Evolutionary conservation across 176 grass and related monocot species (phyloP), one percentile per base, ranked within the genome.

Genomic region (Hsuehochloa calcarea): DNA sequence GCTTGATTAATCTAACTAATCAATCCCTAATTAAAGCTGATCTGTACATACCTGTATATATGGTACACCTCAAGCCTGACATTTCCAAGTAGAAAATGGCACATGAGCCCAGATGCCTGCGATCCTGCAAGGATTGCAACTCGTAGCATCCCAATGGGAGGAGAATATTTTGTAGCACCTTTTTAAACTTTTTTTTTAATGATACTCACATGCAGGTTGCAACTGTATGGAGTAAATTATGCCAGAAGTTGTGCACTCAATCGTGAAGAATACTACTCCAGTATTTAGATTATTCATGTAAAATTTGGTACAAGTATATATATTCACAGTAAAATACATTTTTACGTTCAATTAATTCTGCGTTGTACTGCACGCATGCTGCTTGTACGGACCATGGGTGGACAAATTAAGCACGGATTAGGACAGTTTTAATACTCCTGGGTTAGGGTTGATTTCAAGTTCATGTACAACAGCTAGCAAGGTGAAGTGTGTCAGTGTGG

Each of bases 51-150:
- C 31, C 31, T 34, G 29, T 75, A 47, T 38, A 27, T 68, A 68
- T 61, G 23, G 27, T 51, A 74, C 35, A 79, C 40, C 40, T 86
- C 84, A 44, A n/a, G 73, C 84, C 65, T 34, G 31, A 47, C 65
- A 70, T 38, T 70, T 62, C 65, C 84, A 7, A 41, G 3, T 80
- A 72, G 19, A 72, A 80, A 72, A 80, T 61, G 13, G 83, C 65
- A 37, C 65, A 26, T 46, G 55, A 49, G 74, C 25, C 64, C 35
- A 46, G 67, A 61, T 39, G 31, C 5, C 3, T 19, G 41, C 6
- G 75, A 63, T 72, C 55, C 40, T 86, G 75, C 34, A 14, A 41
- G 37, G 61, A 55, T 85, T 68, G 23, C 73, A 59, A 45, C 10
- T 9, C 4, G 31, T 20, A 26, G 46, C 22, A 22, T 75, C 46